Evolutionary conservation across 306 rosid genomes (phyloP), one percentile per base, ranked within the genome.

Genomic region (Geum urbanum): DNA sequence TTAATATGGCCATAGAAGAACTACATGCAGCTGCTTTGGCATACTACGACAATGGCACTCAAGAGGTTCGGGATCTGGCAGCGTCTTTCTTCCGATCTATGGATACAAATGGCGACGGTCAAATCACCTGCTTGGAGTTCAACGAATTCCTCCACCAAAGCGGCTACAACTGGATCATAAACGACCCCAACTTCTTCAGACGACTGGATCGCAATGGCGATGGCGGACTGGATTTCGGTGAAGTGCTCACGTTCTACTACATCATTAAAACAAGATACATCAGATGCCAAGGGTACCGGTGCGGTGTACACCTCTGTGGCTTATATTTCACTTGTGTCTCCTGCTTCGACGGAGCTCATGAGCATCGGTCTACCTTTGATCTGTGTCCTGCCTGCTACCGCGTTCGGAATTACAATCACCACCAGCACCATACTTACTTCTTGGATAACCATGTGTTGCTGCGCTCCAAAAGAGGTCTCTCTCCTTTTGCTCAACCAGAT

Each of bases 401-500:
- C 7, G 0, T 16, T 1, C 3, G 39, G 19, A 73, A 19, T n/a
- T 64, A 50, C 55, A 0, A 4, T n/a, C 77, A 73, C 55, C 48
- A 6, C 56, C 77, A 73, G 39, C 39, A 4, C 57, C 77, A 73
- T 37, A 8, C 27, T 5, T 64, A 52, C n/a, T 73, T 73, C 55
- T 50, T 73, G 45, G 71, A 73, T 16, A 73, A 27, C 44, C 63
- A 52, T n/a, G 47, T 64, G 0, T 54, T 73, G 65, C 46, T 73
- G 9, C 65, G 49, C 4, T 63, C 77, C 71, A 73, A 73, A 56
- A 9, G 77, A 63, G 70, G 77, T 27, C 65, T 73, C 5, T 18
- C 71, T 63, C 77, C 64, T 13, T 32, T 27, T 19, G 56, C 5
- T 50, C 4, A 7, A 14, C 72, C 72, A 18, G 4, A 63, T 51